Percentiles rank a stretch among this genome's conserved stretches.
These are phyloP conservation scores for Protomyces macrosporus DNA, from an alignment of 1,139 yeast genomes.

Conservation along the genomic window DNA sequence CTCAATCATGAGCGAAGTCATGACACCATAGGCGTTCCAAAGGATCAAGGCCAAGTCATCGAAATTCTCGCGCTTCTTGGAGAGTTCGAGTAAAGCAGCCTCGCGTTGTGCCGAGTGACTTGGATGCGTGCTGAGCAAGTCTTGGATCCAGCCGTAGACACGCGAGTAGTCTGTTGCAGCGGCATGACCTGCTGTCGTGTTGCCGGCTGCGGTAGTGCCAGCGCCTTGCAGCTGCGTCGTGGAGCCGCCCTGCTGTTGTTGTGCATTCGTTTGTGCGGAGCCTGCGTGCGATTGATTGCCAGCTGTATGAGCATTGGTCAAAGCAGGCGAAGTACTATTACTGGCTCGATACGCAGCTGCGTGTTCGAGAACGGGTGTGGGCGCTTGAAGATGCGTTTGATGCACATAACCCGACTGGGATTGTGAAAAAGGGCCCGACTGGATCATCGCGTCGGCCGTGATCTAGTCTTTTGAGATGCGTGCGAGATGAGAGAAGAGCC, in stretches of 20 bases:
- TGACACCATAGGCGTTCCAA: slow-evolving; percentile 91
- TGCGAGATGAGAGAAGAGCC: neutral
- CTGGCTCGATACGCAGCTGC: neutral
- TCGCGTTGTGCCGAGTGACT: slow-evolving; percentile 47
- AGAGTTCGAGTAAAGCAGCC: slow-evolving; percentile 82
- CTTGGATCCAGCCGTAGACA: slow-evolving; percentile 85
- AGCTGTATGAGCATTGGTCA: neutral
- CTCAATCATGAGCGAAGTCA: slow-evolving; percentile 86
- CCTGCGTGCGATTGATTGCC: slow-evolving; percentile 1
- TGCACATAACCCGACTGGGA: slow-evolving; percentile 14
- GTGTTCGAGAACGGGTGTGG: neutral
- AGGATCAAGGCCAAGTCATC: slow-evolving; percentile 87
- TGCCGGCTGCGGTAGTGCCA: slow-evolving; percentile 3
- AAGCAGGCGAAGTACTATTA: neutral
- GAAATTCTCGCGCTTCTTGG: slow-evolving; percentile 89
- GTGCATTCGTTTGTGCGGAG: neutral
- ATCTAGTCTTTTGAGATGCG: neutral
- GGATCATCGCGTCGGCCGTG: slow-evolving; percentile 10
- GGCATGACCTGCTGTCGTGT: neutral
- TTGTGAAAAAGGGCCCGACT: slow-evolving; percentile 22
- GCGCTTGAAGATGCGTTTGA: slow-evolving; percentile 19
- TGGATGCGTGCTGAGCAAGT: slow-evolving; percentile 48
- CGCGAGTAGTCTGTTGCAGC: slow-evolving; percentile 58
- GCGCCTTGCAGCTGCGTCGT: neutral
- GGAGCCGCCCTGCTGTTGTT: neutral